These are phyloP conservation scores for Chaetomiaceae sp. DNA, from an alignment of 2,329 filamentous ascomycete species.

Conservation along the genomic window DNA sequence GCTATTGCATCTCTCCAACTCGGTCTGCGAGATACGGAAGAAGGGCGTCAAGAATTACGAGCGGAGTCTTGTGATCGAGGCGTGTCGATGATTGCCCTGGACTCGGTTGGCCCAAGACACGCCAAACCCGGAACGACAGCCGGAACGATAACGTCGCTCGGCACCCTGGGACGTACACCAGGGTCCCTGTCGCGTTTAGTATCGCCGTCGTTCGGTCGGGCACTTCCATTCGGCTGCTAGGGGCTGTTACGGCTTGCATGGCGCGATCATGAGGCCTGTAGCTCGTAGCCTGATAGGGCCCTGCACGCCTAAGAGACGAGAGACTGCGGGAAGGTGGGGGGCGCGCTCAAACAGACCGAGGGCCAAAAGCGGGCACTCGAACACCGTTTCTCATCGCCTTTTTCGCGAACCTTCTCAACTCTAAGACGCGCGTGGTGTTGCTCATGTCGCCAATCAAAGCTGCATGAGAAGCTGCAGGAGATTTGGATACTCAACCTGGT, in stretches of 20 bases:
- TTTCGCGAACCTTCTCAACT: no score
- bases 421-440: background rate
- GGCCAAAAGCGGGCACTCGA: no score
- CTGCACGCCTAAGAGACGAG: no score
- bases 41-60: no score
- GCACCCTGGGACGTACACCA: background rate
- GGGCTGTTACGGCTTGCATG: background rate
- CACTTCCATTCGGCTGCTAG: no score
- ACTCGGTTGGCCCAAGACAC: background rate
- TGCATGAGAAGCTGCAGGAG: no score
- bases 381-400: no score
- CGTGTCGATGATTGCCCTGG: background rate
- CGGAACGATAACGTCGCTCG: background rate
- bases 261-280: background rate
- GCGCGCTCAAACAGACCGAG: no score
- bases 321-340: no score
- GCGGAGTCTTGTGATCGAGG: background rate
- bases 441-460: background rate
- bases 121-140: background rate
- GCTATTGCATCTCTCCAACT: no score
- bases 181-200: background rate
- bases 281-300: background rate
- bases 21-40: no score
- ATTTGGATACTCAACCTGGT: background rate
- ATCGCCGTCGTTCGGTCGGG: no score